Evolutionary conservation across 139 green algal genomes (phyloP).

Genomic region (Trebouxia sp.): DNA sequence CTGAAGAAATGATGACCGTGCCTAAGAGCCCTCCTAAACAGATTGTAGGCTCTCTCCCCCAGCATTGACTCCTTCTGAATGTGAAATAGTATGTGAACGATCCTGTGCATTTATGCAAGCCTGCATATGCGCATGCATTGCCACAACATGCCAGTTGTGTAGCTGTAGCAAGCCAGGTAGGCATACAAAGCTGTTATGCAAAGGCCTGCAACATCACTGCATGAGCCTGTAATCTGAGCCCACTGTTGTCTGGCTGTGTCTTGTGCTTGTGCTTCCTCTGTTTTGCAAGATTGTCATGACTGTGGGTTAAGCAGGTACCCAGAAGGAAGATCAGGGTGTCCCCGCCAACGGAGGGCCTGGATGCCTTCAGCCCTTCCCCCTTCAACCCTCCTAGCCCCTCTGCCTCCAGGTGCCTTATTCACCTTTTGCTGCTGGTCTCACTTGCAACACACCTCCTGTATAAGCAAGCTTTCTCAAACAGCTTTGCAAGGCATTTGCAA

Average conservation of each 20-base stretch:
- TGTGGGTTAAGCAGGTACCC: neutral
- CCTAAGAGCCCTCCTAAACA: constrained; percentile 1
- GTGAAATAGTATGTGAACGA: too few species aligned
- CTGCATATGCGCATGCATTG: too few species aligned
- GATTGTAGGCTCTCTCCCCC: neutral
- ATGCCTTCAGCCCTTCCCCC: constrained; percentile 2
- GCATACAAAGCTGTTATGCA: too few species aligned
- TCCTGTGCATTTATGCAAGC: too few species aligned
- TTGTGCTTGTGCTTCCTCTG: too few species aligned
- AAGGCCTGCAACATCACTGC: too few species aligned
- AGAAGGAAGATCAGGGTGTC: constrained; percentile 3
- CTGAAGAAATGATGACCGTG: neutral
- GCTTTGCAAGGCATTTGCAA: neutral
- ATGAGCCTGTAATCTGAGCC: too few species aligned
- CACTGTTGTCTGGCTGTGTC: too few species aligned
- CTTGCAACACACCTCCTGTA: neutral
- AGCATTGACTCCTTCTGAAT: too few species aligned
- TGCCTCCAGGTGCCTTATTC: neutral
- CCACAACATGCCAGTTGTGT: too few species aligned
- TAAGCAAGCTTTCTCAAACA: neutral
- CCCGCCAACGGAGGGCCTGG: neutral
- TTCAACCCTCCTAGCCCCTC: constrained; percentile 3
- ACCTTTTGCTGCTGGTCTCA: neutral
- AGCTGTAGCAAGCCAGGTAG: too few species aligned
- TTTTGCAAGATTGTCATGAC: too few species aligned